These are phyloP conservation scores for Fusarium guadeloupense DNA, from an alignment of 2,329 filamentous ascomycete genomes.

Conservation along the genomic window DNA sequence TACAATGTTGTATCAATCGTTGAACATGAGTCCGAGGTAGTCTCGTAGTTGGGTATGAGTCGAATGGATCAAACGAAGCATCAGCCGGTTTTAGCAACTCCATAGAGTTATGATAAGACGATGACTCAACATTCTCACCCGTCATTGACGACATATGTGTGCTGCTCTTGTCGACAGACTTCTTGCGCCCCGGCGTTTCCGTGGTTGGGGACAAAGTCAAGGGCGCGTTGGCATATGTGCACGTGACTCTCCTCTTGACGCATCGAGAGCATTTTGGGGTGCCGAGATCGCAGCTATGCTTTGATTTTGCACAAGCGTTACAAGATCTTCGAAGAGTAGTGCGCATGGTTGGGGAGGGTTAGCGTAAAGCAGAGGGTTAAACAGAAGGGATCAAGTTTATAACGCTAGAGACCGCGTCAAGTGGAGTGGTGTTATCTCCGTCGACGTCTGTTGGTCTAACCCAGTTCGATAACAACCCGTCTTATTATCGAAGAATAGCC, in stretches of 20 bases:
- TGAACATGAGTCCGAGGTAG: constrained; percentile 62
- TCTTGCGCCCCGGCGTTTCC: constrained; percentile 14
- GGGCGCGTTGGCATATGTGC: constrained; percentile 65
- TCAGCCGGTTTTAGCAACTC: constrained; percentile 39
- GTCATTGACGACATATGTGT: background rate
- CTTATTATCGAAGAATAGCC: background rate
- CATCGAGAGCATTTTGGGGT: constrained; percentile 66
- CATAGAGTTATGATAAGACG: constrained; percentile 4
- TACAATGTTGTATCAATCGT: constrained; percentile 65
- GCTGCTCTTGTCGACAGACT: background rate
- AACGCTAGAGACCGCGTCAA: constrained; percentile 6
- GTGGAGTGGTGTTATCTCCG: constrained; percentile 5
- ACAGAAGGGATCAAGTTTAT: constrained; percentile 15
- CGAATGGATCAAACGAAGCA: constrained; percentile 62
- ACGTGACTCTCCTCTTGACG: constrained; percentile 56
- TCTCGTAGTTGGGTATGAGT: constrained; percentile 63
- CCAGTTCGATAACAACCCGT: background rate
- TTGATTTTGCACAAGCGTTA: constrained; percentile 63
- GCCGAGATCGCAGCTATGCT: constrained; percentile 64
- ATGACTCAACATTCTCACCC: background rate
- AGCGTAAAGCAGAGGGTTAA: background rate
- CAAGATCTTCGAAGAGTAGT: constrained; percentile 66
- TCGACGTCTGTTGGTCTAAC: background rate
- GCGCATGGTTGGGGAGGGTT: no score
- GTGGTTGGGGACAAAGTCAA: constrained; percentile 43